These are phyloP conservation scores for Excoecaria cochinchinensis DNA, from an alignment of 345 rosid species.

Conservation along the genomic window DNA sequence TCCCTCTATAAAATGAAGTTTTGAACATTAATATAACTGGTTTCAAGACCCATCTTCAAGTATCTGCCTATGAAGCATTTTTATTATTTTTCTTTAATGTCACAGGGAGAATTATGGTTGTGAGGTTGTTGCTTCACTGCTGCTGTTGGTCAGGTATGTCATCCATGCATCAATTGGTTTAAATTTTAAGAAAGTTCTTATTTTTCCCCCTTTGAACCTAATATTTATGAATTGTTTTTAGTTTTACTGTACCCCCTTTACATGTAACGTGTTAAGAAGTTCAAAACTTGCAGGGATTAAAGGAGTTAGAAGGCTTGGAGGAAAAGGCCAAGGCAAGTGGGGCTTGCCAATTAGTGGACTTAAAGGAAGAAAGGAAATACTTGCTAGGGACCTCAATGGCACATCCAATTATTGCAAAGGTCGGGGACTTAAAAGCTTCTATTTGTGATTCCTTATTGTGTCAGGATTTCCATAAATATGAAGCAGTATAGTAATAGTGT, in stretches of 20 bases:
- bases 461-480: neutral
- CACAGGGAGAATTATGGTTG: slow-evolving; percentile 95
- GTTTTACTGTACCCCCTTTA: slow-evolving; percentile 53
- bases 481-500: neutral
- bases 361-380: slow-evolving; percentile 82
- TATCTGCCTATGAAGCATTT: neutral
- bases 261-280: too few relatives aligned
- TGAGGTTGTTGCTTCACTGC: slow-evolving; percentile 99
- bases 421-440: slow-evolving; percentile 12
- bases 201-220: neutral
- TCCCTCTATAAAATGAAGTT: neutral
- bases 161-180: neutral
- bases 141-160: slow-evolving; percentile 92
- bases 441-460: slow-evolving; percentile 5
- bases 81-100: slow-evolving; percentile 9
- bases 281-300: too few relatives aligned
- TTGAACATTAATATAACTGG: neutral
- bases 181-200: neutral
- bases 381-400: slow-evolving; percentile 99
- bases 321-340: slow-evolving; percentile 95
- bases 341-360: slow-evolving; percentile 93
- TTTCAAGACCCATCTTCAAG: neutral
- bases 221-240: slow-evolving; percentile 2
- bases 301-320: slow-evolving; percentile 94
- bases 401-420: slow-evolving; percentile 98